Evolutionary conservation across 2,329 filamentous ascomycete genomes (phyloP), one percentile per base, ranked within the genome.

Genomic region (Colletotrichum sp.): DNA sequence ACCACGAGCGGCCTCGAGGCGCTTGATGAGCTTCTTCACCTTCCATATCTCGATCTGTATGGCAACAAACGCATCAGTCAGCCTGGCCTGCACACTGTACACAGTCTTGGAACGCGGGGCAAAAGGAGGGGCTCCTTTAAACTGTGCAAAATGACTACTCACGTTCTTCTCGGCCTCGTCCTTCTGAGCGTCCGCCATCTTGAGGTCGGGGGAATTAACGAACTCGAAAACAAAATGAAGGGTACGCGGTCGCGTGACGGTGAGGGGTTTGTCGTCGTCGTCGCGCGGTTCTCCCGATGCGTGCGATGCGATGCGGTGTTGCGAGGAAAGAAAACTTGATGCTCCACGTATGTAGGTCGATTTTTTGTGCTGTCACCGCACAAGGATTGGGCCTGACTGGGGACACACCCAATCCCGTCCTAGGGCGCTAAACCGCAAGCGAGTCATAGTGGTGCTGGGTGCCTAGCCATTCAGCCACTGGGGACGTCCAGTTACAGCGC

Each of bases 11-110:
- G 95, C 94, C 88, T 99, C 97, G 82, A 99, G 95, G 82, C 97
- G 95, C 89, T 99, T 99, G 89, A 99, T 98, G 84, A 99, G 90
- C 91, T 99, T 99, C 92, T 99, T 99, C 84, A 99, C 96, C 94
- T 99, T 98, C 95, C 94, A 96, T 89, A 93, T 94, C 87, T 94
- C 92, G 82, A 94, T 94, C 91, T 92, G 80, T 80, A 55, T 60
- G 36, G 52, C 28, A 61, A 61, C 63, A 34, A n/a, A 43, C 43
- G 66, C 74, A 82, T 79, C 52, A 34, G 76, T 74, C 71, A 74
- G 75, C 66, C 65, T 73, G 64, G 43, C 43, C 43, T 52, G 43
- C 43, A 48, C 43, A 52, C 43, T 52, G 43, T 6, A 52, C 43
- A 52, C 52, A 74, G 52, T 73, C 68, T 61, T 76, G 72, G 67